These are phyloP conservation scores for Brassica balearica DNA, from an alignment of 441 rosid genomes.

Conservation along the genomic window DNA sequence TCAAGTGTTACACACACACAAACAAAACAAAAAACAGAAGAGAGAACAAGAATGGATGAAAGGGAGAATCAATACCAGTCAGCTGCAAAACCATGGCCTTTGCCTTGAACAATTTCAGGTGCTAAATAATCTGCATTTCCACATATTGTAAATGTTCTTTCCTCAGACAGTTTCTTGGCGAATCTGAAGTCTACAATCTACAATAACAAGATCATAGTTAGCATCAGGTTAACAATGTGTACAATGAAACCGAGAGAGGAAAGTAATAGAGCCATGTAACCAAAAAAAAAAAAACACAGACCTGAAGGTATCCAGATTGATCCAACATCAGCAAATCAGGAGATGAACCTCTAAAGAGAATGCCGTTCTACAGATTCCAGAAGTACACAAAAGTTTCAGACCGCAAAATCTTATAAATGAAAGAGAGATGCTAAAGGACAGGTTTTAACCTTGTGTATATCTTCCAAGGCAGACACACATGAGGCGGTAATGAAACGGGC, in stretches of 20 bases:
- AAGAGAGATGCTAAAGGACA: slow-evolving; percentile 11
- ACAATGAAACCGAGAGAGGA: slow-evolving; percentile 5
- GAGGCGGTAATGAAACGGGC: slow-evolving; percentile 85
- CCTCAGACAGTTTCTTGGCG: slow-evolving; percentile 72
- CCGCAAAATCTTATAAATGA: slow-evolving; percentile 5
- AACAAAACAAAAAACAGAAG: not conserved
- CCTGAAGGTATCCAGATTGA: slow-evolving; percentile 81
- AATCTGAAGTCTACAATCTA: slow-evolving; percentile 94
- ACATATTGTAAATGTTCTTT: slow-evolving; percentile 86
- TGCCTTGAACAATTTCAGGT: slow-evolving; percentile 94
- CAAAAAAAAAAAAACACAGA: slow-evolving; percentile 37
- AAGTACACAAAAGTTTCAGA: slow-evolving; percentile 24
- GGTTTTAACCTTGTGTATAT: slow-evolving; percentile 71
- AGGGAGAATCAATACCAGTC: slow-evolving; percentile 67
- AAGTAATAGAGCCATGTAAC: slow-evolving; percentile 19
- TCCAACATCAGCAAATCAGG: slow-evolving; percentile 89
- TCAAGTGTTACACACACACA: not conserved
- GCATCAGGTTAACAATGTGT: not conserved
- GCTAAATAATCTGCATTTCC: slow-evolving; percentile 91
- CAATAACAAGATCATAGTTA: slow-evolving; percentile 23
- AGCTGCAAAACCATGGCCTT: slow-evolving; percentile 84
- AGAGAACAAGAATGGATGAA: not conserved
- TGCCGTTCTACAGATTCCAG: slow-evolving; percentile 62
- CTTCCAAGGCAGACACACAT: slow-evolving; percentile 74
- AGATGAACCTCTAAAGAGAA: slow-evolving; percentile 93